Evolutionary conservation across 495 filamentous ascomycete species (phyloP), one percentile per base, ranked within the genome.

Genomic region (Neurospora tetrasperma): DNA sequence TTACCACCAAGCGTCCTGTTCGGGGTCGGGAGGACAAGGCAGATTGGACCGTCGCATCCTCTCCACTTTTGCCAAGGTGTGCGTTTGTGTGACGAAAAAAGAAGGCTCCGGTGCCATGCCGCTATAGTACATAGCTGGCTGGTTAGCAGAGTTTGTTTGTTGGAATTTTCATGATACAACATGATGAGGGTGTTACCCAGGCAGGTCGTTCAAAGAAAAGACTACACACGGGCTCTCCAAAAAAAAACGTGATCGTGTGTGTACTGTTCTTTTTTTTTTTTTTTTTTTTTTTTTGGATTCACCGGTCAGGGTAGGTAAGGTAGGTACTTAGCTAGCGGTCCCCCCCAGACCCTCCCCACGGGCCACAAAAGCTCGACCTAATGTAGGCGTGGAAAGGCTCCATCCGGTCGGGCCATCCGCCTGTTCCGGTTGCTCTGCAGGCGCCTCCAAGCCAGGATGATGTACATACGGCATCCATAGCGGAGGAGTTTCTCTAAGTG

Each of bases 371-470:
- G 46, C 69, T 74, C 73, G 69, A 48, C 70, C 62, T 71, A 6
- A 6, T 6, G 35, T 38, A 40, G 72, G 71, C 48, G 16, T 44
- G 42, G 44, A 41, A 41, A 44, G 72, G 74, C 71, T 70, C 74
- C 72, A 71, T 73, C 76, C 76, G 73, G 71, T 70, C 71, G 70
- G 73, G 23, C 71, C 70, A 79, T 76, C 76, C 76, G 78, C 59
- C 73, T 75, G 75, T 72, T 76, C 78, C 78, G 74, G 72, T 44
- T 40, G 43, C 74, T 73, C 70, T 62, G 72, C 73, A 76, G 73
- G 41, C 42, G 44, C 41, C 70, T 72, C 77, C 76, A 66, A 9
- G 27, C 54, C 54, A 66, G 54, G 14, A 16, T 66, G 10, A 18
- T 66, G 54, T 27, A 38, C 35, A 38, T 5, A 38, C 27, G 54